phyloP scores from a whole-genome alignment of 2,329 filamentous ascomycete genomes.

The Stemphylium beticola region DNA sequence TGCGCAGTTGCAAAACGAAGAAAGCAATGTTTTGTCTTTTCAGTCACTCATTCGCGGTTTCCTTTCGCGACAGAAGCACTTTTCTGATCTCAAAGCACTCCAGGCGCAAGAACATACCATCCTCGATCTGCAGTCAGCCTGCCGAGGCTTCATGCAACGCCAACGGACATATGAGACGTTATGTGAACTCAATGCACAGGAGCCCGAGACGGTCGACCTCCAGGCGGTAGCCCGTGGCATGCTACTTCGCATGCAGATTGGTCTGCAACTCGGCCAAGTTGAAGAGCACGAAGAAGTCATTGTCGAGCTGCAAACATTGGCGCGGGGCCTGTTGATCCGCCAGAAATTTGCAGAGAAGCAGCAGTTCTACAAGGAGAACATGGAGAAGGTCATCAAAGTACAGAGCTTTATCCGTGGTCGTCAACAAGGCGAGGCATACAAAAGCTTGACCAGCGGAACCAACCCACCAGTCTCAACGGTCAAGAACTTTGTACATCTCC shows the following conservation, averaged over 20 bases:
- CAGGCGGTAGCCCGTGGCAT: slow-evolving; percentile 82
- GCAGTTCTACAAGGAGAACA: slow-evolving; percentile 90
- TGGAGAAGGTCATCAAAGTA: slow-evolving; percentile 98
- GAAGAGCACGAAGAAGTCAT: slow-evolving; percentile 83
- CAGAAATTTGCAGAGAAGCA: slow-evolving; percentile 81
- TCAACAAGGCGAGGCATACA: slow-evolving; percentile 97
- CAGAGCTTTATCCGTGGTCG: slow-evolving; percentile 95
- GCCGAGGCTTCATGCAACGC: slow-evolving; percentile 70
- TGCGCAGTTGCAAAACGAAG: slow-evolving; percentile 53
- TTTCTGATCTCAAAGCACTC: slow-evolving; percentile 59
- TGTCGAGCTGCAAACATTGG: slow-evolving; percentile 74
- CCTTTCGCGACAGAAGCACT: slow-evolving; percentile 52
- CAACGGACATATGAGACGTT: slow-evolving; percentile 68
- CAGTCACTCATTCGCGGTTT: slow-evolving; percentile 61
- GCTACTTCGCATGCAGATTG: slow-evolving; percentile 76
- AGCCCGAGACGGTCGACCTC: slow-evolving; percentile 69
- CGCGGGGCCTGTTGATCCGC: slow-evolving; percentile 76
- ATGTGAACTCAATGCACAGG: slow-evolving; percentile 71
- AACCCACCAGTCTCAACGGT: slow-evolving; percentile 96
- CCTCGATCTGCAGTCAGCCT: slow-evolving; percentile 68
- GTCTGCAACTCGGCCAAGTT: slow-evolving; percentile 74
- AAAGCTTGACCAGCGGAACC: slow-evolving; percentile 92
- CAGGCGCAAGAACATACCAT: slow-evolving; percentile 64
- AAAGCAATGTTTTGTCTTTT: slow-evolving; percentile 53
- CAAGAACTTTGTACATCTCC: slow-evolving; percentile 95